Evolutionary conservation across 352 stramenopile genomes (phyloP).

Genomic region (Plasmopara viticola): DNA sequence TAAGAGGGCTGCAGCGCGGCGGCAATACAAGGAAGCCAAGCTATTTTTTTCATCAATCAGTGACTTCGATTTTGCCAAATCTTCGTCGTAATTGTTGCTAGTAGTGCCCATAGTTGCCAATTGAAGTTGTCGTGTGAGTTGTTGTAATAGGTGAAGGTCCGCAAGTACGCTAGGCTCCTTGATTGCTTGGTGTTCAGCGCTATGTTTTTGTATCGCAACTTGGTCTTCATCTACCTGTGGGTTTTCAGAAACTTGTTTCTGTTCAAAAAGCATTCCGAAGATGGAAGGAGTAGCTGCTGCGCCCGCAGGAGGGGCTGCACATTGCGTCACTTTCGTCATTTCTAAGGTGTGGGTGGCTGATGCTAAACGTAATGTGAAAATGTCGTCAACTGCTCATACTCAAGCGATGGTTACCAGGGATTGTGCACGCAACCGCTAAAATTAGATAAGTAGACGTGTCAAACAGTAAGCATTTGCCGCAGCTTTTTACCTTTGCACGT

Average conservation of each 20-base stretch:
- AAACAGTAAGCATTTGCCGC: neutral
- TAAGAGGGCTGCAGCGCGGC: conserved; percentile 31
- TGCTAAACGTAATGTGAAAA: conserved; percentile 19
- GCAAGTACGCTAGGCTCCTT: conserved; percentile 23
- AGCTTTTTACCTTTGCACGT: conserved; percentile 1
- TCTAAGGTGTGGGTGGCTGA: neutral
- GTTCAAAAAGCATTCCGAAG: conserved; percentile 27
- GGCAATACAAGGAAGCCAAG: conserved; percentile 27
- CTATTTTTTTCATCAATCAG: conserved; percentile 11
- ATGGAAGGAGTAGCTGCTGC: conserved; percentile 11
- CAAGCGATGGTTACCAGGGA: conserved; percentile 3
- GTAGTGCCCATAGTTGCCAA: conserved; percentile 7
- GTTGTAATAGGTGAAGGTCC: conserved; percentile 21
- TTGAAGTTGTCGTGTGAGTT: conserved; percentile 23
- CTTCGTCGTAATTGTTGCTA: conserved; percentile 23
- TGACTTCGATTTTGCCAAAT: neutral
- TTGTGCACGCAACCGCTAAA: conserved; percentile 6
- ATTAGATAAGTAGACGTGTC: conserved; percentile 3
- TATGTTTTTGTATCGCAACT: conserved; percentile 4
- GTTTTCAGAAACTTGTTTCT: conserved; percentile 9
- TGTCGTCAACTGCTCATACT: neutral
- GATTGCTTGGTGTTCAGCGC: conserved; percentile 10
- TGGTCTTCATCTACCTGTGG: conserved; percentile 13
- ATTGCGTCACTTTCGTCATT: conserved; percentile 14
- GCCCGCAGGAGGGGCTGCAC: conserved; percentile 2